Base-by-base conservation (phyloP, 208 protist species). In the Tritrichomonas foetus region DNA sequence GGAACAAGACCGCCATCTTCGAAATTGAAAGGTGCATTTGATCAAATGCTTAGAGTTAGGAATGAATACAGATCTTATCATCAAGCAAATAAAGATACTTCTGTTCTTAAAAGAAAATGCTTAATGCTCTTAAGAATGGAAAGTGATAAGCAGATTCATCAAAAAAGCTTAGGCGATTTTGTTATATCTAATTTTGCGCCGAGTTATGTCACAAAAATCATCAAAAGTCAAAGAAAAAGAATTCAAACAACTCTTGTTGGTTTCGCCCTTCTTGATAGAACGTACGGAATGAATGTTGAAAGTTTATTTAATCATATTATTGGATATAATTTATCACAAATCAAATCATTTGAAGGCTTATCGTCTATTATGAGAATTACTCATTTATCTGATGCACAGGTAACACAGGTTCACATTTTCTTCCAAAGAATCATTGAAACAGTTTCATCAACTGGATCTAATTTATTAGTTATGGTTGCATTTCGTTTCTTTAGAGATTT, bases 401-500 rank as follows among this genome's bases (percentile, higher is more conserved):
- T 39, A 14, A 36, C 53, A 8, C 41, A 89, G 16, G 39, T 89
- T 3, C 11, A 22, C 16, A 57, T n/a, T 20, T 89, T 89, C 78
- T 89, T 57, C 47, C 16, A 53, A 27, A 33, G 47, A 61, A 20
- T 89, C 1, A 36, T 89, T 33, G 78, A 55, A 33, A 39, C 47
- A 14, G 27, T 39, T 39, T 1, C 33, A 5, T 22, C 25, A 50
- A 39, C 41, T 20, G 3, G 39, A 8, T 47, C 33, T 39, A 89
- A 33, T 0, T 20, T 25, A 41, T 89, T 61, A 8, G 20, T 57
- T 20, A 16, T 89, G 3, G 9, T 89, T 0, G 16, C 47, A 11
- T 39, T 33, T 1, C 33, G 78, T 8, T 89, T 89, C 78, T 89
- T 89, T 47, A 89, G 78, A 89, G 78, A 89, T 89, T 47, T 89